Evolutionary conservation across 2,329 filamentous ascomycete genomes (phyloP), one percentile per base, ranked within the genome.

Genomic region (Cladosporium sp.): DNA sequence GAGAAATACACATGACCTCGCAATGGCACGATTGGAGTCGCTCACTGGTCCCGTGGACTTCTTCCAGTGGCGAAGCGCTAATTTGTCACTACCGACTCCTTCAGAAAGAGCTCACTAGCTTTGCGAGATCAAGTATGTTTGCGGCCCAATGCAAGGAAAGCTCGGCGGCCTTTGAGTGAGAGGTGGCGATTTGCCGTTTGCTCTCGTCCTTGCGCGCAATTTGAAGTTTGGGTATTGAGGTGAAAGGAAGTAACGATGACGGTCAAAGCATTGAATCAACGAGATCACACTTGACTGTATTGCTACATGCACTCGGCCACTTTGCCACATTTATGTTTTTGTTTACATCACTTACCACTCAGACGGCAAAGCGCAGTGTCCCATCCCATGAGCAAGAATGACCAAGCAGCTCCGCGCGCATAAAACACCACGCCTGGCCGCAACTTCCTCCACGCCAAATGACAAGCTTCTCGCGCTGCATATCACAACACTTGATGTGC

Each of bases 401-500:
- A 21, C 40, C 40, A 46, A 46, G n/a, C 40, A 46, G 40, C 40
- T 46, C 40, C 40, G 8, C n/a, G 7, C 52, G 18, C 12, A 55
- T 55, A 55, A 33, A 55, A 55, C 52, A 55, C 52, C 18, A 29
- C 33, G 55, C 49, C 7, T 14, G 33, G 23, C n/a, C 55, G 55
- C 55, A 57, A 21, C 55, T 59, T 46, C 56, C 16, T 46, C n/a
- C 26, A 18, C 50, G 23, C 35, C 12, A 35, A n/a, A 63, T 63
- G 61, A 56, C 61, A 28, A 56, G 35, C 50, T 63, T 63, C 50
- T 56, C 61, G 7, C 50, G 26, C 26, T 63, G 50, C 50, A 44
- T 63, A 26, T 35, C 49, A 56, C 61, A 56, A 63, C 61, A 63
- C 50, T 52, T 63, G 18, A 65, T 65, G 63, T 65, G 63, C 63